Conservation (phyloP, 257 asterid genomes). For the Schizonepeta tenuifolia region DNA sequence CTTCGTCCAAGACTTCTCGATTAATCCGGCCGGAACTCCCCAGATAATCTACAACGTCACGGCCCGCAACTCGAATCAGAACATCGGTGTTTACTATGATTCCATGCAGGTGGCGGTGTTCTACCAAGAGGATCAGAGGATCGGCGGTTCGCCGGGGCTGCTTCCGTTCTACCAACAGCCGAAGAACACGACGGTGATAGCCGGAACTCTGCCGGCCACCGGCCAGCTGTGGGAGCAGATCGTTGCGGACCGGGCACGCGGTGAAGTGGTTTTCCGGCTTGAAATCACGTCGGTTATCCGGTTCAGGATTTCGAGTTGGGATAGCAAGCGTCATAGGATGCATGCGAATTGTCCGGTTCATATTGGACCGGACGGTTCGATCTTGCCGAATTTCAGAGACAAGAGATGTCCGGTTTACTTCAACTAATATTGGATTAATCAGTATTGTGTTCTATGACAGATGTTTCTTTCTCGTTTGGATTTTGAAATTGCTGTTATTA, state of each 20-base stretch:
- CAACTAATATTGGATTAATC: constrained; percentile 31
- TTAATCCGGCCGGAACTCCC: constrained; percentile 49
- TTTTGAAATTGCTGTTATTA: neutral
- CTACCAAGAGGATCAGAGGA: constrained; percentile 54
- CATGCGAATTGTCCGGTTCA: constrained; percentile 80
- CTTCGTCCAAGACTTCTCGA: constrained; percentile 60
- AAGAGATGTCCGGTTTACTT: constrained; percentile 84
- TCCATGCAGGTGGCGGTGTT: constrained; percentile 53
- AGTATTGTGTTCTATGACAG: neutral
- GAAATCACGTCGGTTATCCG: constrained; percentile 61
- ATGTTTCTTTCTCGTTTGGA: neutral
- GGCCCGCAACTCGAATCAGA: constrained; percentile 68
- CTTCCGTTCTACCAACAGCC: constrained; percentile 73
- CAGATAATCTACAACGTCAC: constrained; percentile 61
- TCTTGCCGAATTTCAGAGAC: constrained; percentile 49
- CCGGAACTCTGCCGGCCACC: constrained; percentile 47
- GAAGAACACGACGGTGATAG: constrained; percentile 60
- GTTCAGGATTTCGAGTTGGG: constrained; percentile 80
- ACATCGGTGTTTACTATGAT: constrained; percentile 68
- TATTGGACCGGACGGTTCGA: constrained; percentile 76
- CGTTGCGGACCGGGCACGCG: constrained; percentile 48
- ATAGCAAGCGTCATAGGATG: constrained; percentile 71
- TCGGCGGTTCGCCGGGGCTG: constrained; percentile 49
- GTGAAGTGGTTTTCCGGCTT: constrained; percentile 59
- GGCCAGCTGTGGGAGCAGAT: constrained; percentile 57